A percentile compares a stretch with the other conserved stretches of the same genome.
Conservation (phyloP, 116 monocot genomes). For the Dioscorea cayenensis region DNA sequence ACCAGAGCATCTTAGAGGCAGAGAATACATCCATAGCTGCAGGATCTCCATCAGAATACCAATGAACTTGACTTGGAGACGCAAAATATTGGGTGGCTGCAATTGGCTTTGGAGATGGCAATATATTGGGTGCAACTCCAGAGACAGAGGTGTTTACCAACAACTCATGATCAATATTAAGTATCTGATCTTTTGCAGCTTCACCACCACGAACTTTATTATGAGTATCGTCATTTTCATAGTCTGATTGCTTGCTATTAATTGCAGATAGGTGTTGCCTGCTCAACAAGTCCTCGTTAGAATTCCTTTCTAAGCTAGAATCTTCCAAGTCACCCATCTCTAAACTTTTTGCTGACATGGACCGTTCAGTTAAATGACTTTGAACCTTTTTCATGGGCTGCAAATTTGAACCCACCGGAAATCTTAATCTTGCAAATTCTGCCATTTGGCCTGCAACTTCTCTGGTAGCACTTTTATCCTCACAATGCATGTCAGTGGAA, state of each 20-base stretch:
- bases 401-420: background rate
- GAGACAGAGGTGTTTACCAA: constrained; percentile 10
- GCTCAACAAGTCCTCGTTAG: constrained; percentile 6
- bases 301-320: constrained; percentile 14
- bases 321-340: constrained; percentile 17
- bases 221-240: constrained; percentile 12
- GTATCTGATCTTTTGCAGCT: constrained; percentile 12
- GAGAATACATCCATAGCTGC: constrained; percentile 61
- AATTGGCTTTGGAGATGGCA: constrained; percentile 31
- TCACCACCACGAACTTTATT: constrained; percentile 2
- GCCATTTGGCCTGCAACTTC: too few species aligned
- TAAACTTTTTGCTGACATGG: constrained; percentile 6
- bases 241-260: constrained; percentile 13
- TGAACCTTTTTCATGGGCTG: constrained; percentile 6
- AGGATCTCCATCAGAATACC: constrained; percentile 69
- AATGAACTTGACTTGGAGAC: constrained; percentile 33
- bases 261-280: constrained; percentile 10
- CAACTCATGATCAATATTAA: constrained; percentile 7
- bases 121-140: constrained; percentile 9
- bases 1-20: constrained; percentile 76
- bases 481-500: background rate
- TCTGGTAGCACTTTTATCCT: too few species aligned
- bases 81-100: constrained; percentile 10
- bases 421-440: background rate
- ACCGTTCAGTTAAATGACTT: constrained; percentile 11